Evolutionary conservation across 768 basidiomycete genomes (phyloP).

Genomic region (Amyloporia xantha): DNA sequence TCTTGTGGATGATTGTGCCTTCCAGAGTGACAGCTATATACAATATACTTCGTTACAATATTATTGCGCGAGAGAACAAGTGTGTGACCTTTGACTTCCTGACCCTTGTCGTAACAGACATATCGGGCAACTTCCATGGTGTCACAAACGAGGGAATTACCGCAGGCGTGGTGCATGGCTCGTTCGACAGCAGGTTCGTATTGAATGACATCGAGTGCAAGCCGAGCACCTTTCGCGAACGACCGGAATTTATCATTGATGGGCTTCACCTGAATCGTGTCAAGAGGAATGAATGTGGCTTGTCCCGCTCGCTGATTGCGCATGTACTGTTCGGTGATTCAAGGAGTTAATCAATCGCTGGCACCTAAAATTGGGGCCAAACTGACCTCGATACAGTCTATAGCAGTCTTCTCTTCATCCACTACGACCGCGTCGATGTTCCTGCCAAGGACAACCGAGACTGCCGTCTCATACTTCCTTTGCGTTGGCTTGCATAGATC

Average conservation of each 20-base stretch:
- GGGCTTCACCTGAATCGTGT: constrained; percentile 91
- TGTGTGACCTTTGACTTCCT: constrained; percentile 85
- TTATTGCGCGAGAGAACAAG: not conserved
- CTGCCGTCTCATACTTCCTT: constrained; percentile 87
- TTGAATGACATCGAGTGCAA: constrained; percentile 56
- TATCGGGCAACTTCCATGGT: constrained; percentile 88
- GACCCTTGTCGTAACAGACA: constrained; percentile 89
- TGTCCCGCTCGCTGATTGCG: constrained; percentile 91
- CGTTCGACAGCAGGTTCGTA: constrained; percentile 76
- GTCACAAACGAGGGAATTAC: constrained; percentile 92
- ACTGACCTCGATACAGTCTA: constrained; percentile 89
- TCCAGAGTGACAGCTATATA: constrained; percentile 86
- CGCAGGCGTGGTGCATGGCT: constrained; percentile 95
- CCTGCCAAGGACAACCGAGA: constrained; percentile 86
- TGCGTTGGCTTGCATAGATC: constrained; percentile 94
- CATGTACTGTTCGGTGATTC: constrained; percentile 58
- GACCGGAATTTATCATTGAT: constrained; percentile 92
- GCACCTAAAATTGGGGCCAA: not conserved
- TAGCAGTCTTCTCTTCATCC: constrained; percentile 94
- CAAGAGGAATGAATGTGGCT: constrained; percentile 97
- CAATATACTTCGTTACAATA: not conserved
- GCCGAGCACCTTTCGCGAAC: constrained; percentile 69
- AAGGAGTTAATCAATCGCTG: not conserved
- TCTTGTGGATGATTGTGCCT: constrained; percentile 96
- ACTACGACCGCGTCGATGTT: constrained; percentile 96